A percentile compares a stretch with the other conserved stretches of the same genome.
These are phyloP conservation scores for Dissophora ornata DNA, from an alignment of 192 early-diverging fungal genomes.

Conservation along the genomic window DNA sequence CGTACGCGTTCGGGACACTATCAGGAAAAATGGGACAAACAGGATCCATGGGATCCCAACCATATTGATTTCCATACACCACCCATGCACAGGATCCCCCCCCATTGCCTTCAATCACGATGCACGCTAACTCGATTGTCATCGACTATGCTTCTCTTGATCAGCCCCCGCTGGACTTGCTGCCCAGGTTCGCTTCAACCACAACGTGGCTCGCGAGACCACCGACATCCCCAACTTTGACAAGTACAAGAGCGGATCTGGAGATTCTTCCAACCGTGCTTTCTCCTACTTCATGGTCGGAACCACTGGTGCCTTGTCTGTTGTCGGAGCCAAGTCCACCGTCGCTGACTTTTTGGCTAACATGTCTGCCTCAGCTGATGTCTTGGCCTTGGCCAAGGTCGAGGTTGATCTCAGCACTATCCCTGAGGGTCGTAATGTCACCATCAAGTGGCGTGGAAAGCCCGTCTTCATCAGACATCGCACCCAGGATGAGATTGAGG, in stretches of 20 bases:
- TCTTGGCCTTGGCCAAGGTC: constrained; percentile 96
- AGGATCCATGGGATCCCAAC: too few species aligned
- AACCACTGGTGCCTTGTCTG: constrained; percentile 83
- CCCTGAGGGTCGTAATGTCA: constrained; percentile 96
- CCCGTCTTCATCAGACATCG: constrained; percentile 98
- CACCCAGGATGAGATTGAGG: constrained; percentile 92
- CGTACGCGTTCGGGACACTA: too few species aligned
- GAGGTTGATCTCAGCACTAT: constrained; percentile 93
- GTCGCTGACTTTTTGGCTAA: constrained; percentile 86
- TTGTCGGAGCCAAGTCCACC: constrained; percentile 90
- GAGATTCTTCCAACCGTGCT: constrained; percentile 72
- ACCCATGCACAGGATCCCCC: too few species aligned
- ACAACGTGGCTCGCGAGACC: constrained; percentile 66
- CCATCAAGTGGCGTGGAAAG: constrained; percentile 99
- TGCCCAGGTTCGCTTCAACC: constrained; percentile 57
- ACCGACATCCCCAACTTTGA: constrained; percentile 72
- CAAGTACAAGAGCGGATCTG: constrained; percentile 75
- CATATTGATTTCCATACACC: too few species aligned
- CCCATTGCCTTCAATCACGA: too few species aligned
- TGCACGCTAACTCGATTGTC: too few species aligned
- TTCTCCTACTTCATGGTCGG: constrained; percentile 97
- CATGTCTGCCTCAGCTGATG: constrained; percentile 96
- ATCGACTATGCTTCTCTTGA: too few species aligned
- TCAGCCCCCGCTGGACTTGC: constrained; percentile 42
- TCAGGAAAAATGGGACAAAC: too few species aligned